These are phyloP conservation scores for Fonsecaea nubica DNA, from an alignment of 2,329 filamentous ascomycete species.

Conservation along the genomic window DNA sequence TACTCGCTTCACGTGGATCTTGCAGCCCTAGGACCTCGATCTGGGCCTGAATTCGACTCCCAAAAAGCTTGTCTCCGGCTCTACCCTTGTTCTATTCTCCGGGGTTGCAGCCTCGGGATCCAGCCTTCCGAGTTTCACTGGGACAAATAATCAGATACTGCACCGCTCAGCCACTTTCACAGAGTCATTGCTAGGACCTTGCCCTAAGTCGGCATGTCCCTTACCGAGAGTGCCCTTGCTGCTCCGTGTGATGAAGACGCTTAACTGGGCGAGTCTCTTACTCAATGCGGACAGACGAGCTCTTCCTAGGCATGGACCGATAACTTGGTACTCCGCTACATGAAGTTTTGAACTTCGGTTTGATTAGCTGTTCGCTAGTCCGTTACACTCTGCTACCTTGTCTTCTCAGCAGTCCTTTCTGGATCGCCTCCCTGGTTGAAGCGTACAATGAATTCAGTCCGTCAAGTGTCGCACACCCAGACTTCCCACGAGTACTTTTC, in stretches of 20 bases:
- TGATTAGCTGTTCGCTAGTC: conserved; percentile 23
- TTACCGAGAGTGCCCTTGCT: conserved; percentile 22
- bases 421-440: neutral
- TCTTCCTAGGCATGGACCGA: neutral
- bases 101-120: conserved; percentile 20
- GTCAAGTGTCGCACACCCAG: neutral
- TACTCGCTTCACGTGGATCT: conserved; percentile 21
- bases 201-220: conserved; percentile 18
- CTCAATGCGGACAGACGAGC: neutral
- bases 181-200: conserved; percentile 17
- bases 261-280: neutral
- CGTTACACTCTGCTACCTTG: conserved; percentile 22
- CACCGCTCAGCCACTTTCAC: conserved; percentile 29
- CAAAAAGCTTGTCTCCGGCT: conserved; percentile 24
- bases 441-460: neutral
- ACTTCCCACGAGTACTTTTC: neutral
- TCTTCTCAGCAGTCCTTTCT: neutral
- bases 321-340: neutral
- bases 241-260: conserved; percentile 6
- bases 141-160: conserved; percentile 13
- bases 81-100: conserved; percentile 13
- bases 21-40: conserved; percentile 8
- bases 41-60: conserved; percentile 5
- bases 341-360: conserved; percentile 11
- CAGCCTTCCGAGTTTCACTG: conserved; percentile 30